Evolutionary conservation across 2,329 filamentous ascomycete genomes (phyloP).

Genomic region (Cadophora sp.): DNA sequence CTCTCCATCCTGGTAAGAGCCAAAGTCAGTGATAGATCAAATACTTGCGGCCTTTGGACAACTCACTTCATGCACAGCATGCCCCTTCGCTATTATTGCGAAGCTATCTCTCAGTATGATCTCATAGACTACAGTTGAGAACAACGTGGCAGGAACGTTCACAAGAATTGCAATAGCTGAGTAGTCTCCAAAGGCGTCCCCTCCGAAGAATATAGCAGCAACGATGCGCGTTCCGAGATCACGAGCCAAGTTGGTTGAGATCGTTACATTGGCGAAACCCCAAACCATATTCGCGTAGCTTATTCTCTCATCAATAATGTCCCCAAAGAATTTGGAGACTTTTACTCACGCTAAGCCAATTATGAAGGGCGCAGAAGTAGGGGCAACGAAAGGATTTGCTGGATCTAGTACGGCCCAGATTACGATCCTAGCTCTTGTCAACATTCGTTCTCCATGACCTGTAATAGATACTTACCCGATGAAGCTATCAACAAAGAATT

Average conservation of each 20-base stretch:
- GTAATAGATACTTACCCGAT: conserved; percentile 46
- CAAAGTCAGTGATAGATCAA: background rate
- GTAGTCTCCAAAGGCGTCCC: conserved; percentile 57
- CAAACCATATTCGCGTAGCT: conserved; percentile 50
- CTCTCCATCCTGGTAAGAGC: conserved; percentile 48
- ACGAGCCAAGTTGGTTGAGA: conserved; percentile 62
- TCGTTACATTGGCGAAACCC: conserved; percentile 61
- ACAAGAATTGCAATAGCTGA: conserved; percentile 60
- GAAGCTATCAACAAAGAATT: conserved; percentile 64
- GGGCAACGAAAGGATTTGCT: conserved; percentile 61
- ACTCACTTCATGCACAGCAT: conserved; percentile 52
- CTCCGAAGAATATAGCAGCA: conserved; percentile 62
- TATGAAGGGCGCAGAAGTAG: conserved; percentile 55
- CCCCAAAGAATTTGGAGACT: no score
- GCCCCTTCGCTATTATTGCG: conserved; percentile 54
- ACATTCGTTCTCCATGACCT: background rate
- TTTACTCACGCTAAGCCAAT: conserved; percentile 55
- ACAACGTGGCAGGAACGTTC: conserved; percentile 62
- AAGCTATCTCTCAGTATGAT: conserved; percentile 59
- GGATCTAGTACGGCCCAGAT: conserved; percentile 65
- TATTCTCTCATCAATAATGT: background rate
- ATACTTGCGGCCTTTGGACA: background rate
- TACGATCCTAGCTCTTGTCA: conserved; percentile 48
- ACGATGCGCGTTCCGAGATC: conserved; percentile 66
- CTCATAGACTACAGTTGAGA: conserved; percentile 62